Evolutionary conservation across 192 early-diverging fungal species (phyloP), one percentile per base, ranked within the genome.

Genomic region (Podila minutissima): DNA sequence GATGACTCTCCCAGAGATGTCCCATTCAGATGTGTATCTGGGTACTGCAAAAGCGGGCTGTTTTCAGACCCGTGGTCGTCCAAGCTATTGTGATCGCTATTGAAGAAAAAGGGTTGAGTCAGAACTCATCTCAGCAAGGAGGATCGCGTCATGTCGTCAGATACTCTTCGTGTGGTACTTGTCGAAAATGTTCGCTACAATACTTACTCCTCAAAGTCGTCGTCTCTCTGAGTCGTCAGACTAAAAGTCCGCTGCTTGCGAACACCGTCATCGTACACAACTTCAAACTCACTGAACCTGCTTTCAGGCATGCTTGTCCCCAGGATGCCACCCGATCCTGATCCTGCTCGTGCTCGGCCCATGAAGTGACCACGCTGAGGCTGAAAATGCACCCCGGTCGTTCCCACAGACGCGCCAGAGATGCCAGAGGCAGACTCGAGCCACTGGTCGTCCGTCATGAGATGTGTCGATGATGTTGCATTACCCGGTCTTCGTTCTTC

Each of bases 181-280:
- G 8, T 24, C 53, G 24, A 46, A 4, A 46, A 46, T 12, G 41
- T 12, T 46, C 22, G n/a, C 35, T 24, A 59, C 4, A 0, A 1
- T 13, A 53, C 75, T 57, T 79, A 72, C 75, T 79, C 69, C 5
- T 79, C 59, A 9, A 59, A 29, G 46, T 69, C 67, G 3, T 57
- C 63, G 24, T 65, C 64, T 10, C 4, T 9, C 20, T 81, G 60
- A 11, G 77, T 81, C 10, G 77, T 73, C 4, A 81, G 48, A 61
- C 77, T 81, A 50, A 81, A 81, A 0, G 77, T 81, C 24, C 77
- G 67, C 32, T 81, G 77, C 49, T 73, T 81, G 31, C 77, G 77
- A n/a, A 81, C 51, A 35, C 77, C 77, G 31, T 81, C 77, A 48
- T 81, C 77, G 32, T 81, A 81, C 1, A 81, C 77, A 20, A 81